These are phyloP conservation scores for Teratosphaeria viscida DNA, from an alignment of 2,329 filamentous ascomycete genomes.

Conservation along the genomic window DNA sequence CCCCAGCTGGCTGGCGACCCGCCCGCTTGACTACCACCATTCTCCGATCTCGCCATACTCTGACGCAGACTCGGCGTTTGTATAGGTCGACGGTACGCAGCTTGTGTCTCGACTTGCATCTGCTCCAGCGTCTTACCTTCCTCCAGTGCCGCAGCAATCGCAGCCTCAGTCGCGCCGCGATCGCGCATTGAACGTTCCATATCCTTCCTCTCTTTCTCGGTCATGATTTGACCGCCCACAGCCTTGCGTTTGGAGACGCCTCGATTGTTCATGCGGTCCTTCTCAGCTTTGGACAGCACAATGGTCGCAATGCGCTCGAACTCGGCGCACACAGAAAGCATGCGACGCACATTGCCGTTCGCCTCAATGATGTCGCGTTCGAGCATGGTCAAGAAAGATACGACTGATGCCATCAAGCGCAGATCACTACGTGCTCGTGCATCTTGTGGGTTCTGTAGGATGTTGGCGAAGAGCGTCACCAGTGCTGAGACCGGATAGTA, in stretches of 20 bases:
- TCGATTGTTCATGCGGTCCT: slow-evolving; percentile 59
- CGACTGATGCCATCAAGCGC: slow-evolving; percentile 82
- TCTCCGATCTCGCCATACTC: slow-evolving; percentile 6
- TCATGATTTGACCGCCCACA: slow-evolving; percentile 31
- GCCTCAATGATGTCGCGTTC: slow-evolving; percentile 52
- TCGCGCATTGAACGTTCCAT: slow-evolving; percentile 9
- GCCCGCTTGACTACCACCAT: not conserved
- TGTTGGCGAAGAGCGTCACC: slow-evolving; percentile 91
- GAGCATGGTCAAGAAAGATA: slow-evolving; percentile 81
- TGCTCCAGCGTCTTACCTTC: slow-evolving; percentile 25
- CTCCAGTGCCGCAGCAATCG: slow-evolving; percentile 16
- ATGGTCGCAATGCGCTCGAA: slow-evolving; percentile 89
- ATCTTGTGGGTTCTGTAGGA: slow-evolving; percentile 89
- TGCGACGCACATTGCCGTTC: slow-evolving; percentile 82
- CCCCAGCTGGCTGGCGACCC: slow-evolving; percentile 15
- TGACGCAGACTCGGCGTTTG: slow-evolving; percentile 22
- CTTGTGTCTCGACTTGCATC: slow-evolving; percentile 27
- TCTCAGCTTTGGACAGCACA: slow-evolving; percentile 84
- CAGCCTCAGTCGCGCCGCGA: slow-evolving; percentile 12
- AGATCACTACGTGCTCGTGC: slow-evolving; percentile 79
- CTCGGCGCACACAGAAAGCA: slow-evolving; percentile 89
- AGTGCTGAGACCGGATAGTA: slow-evolving; percentile 95
- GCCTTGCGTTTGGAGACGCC: slow-evolving; percentile 62
- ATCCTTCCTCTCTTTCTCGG: slow-evolving; percentile 26
- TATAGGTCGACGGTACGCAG: slow-evolving; percentile 22